Evolutionary conservation across 2,329 filamentous ascomycete species (phyloP).

Genomic region (Thermochaetoides dissita): DNA sequence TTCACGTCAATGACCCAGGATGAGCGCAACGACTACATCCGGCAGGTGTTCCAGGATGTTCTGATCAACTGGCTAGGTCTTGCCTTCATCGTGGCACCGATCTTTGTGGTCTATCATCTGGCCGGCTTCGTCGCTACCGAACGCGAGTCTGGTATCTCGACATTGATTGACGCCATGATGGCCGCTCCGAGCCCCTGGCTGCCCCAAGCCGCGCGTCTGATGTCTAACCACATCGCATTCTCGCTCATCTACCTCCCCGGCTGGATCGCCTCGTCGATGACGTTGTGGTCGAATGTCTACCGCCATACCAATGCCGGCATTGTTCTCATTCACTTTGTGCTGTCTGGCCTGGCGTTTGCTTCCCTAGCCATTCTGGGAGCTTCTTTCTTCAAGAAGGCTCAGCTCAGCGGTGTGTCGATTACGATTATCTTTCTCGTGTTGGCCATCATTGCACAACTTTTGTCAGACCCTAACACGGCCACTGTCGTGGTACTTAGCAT

Average conservation of each 20-base stretch:
- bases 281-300: conserved; percentile 52
- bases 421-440: conserved; percentile 61
- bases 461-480: conserved; percentile 46
- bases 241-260: conserved; percentile 66
- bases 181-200: conserved; percentile 61
- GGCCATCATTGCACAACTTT: conserved; percentile 68
- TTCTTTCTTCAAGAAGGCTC: conserved; percentile 73
- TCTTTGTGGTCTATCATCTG: conserved; percentile 75
- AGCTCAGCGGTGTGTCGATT: conserved; percentile 71
- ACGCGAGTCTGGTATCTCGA: conserved; percentile 74
- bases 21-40: conserved; percentile 52
- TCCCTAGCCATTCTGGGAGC: conserved; percentile 72
- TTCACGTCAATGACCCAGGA: conserved; percentile 60
- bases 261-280: conserved; percentile 64
- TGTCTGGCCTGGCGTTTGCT: conserved; percentile 62
- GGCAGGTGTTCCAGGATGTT: conserved; percentile 54
- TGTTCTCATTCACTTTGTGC: conserved; percentile 59
- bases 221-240: conserved; percentile 70
- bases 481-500: conserved; percentile 57
- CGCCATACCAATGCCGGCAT: conserved; percentile 47
- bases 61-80: conserved; percentile 67
- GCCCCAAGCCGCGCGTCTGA: conserved; percentile 60
- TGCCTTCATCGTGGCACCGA: conserved; percentile 63
- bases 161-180: conserved; percentile 85
- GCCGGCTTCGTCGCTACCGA: conserved; percentile 77